A percentile compares a stretch with the other conserved stretches of the same genome.
These are phyloP conservation scores for Xerocomellus intermedius DNA, from an alignment of 768 basidiomycete species.

Conservation along the genomic window DNA sequence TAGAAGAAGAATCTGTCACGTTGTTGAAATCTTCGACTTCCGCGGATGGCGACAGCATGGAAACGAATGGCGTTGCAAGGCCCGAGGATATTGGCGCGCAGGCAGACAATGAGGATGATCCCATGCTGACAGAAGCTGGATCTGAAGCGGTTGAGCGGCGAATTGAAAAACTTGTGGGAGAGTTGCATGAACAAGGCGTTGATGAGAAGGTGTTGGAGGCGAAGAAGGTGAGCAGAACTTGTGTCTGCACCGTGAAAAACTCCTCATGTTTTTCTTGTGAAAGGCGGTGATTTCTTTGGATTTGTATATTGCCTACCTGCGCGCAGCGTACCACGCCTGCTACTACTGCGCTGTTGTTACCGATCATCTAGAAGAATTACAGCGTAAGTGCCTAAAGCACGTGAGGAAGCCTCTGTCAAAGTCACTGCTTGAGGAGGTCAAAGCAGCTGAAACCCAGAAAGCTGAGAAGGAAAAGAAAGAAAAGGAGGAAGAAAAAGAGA, in stretches of 20 bases:
- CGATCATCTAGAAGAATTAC: constrained; percentile 93
- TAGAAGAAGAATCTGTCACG: constrained; percentile 68
- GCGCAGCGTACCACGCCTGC: constrained; percentile 90
- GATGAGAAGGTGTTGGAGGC: constrained; percentile 66
- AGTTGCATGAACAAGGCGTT: constrained; percentile 65
- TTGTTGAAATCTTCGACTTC: constrained; percentile 43
- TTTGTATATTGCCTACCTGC: constrained; percentile 89
- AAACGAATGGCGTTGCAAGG: constrained; percentile 29
- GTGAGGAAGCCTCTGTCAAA: constrained; percentile 73
- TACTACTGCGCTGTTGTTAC: constrained; percentile 95
- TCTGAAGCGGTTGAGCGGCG: constrained; percentile 79
- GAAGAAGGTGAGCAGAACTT: constrained; percentile 59
- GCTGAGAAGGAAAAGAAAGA: constrained; percentile 48
- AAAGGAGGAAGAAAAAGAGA: constrained; percentile 44
- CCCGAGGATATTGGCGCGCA: constrained; percentile 33
- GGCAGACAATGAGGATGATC: constrained; percentile 41
- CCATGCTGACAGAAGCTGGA: constrained; percentile 62
- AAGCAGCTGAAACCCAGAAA: constrained; percentile 49
- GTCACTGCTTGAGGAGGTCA: constrained; percentile 57
- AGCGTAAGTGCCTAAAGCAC: constrained; percentile 93
- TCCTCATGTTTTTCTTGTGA: constrained; percentile 24
- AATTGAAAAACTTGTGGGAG: constrained; percentile 72
- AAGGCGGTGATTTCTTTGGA: constrained; percentile 84
- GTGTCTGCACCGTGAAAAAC: constrained; percentile 10
- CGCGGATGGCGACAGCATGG: constrained; percentile 18